Evolutionary conservation across 2,329 filamentous ascomycete species (phyloP), one percentile per base, ranked within the genome.

Genomic region (Fusarium sp.): DNA sequence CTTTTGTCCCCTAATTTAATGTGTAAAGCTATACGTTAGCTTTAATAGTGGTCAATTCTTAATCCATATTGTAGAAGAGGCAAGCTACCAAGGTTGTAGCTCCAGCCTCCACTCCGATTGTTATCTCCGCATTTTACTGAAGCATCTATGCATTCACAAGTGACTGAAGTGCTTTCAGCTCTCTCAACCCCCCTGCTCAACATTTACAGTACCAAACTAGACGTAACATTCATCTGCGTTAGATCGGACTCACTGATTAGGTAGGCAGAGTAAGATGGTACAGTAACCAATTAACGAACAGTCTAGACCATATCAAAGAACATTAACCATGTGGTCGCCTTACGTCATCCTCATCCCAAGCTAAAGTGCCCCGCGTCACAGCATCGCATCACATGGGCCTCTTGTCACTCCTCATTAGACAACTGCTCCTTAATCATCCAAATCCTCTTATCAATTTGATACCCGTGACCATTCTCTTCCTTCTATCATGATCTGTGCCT

Each of bases 331-430:
- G 60, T 65, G 64, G 64, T 53, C 50, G 52, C 55, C 64, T 71
- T 71, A 70, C 64, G 67, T 70, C 67, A 70, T 70, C 67, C 44
- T 31, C 26, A 28, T 9, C 26, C 43, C 31, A 34, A 19, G 34
- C 14, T 39, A 39, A 31, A 50, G 31, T 57, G 57, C 63, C 67
- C 67, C 57, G 62, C 62, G 62, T 70, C 66, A 67, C 62, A 50
- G 47, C 56, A 61, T 67, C 50, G 33, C 68, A 71, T 70, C 67
- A 72, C 69, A 70, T 70, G 69, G 61, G 43, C 51, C 36, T 52
- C 52, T 34, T 39, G 56, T 71, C 67, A 71, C 68, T 70, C 67
- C 49, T 71, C 60, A 62, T 55, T 64, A 55, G 58, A 50, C 33
- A 47, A 40, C 22, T 34, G 28, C 22, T 39, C 43, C 13, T 33